A percentile compares a stretch with the other conserved stretches of the same genome.
These are phyloP conservation scores for Zygotorulaspora chibaensis DNA, from an alignment of 805 yeast genomes.

Conservation along the genomic window DNA sequence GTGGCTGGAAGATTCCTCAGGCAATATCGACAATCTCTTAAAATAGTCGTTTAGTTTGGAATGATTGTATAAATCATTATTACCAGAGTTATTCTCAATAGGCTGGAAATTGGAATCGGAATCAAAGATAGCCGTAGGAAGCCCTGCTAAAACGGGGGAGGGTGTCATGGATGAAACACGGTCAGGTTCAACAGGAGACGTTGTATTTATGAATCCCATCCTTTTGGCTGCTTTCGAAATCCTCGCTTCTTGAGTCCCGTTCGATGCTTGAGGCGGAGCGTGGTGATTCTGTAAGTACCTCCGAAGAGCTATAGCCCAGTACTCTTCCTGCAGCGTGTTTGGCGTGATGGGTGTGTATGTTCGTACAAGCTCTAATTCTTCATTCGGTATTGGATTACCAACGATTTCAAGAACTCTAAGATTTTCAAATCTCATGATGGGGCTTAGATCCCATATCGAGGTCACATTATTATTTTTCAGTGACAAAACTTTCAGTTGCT, in stretches of 20 bases:
- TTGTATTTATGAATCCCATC: conserved; percentile 58
- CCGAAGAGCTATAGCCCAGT: conserved; percentile 32
- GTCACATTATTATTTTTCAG: conserved; percentile 54
- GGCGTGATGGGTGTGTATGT: conserved; percentile 35
- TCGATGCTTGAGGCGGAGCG: conserved; percentile 16
- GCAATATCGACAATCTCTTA: conserved; percentile 59
- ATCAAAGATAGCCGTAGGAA: conserved; percentile 5
- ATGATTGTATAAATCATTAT: conserved; percentile 30
- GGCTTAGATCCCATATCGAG: conserved; percentile 44
- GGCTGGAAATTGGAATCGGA: conserved; percentile 4
- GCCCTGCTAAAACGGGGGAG: conserved; percentile 9
- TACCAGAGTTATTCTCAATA: conserved; percentile 6
- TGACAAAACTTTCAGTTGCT: conserved; percentile 52
- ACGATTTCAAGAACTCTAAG: conserved; percentile 57
- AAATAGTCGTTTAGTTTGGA: conserved; percentile 57
- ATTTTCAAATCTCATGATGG: conserved; percentile 47
- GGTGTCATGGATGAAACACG: conserved; percentile 7
- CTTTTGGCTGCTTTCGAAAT: conserved; percentile 63
- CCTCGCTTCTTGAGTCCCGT: conserved; percentile 8
- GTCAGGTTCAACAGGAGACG: conserved; percentile 14
- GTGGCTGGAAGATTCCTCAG: conserved; percentile 40
- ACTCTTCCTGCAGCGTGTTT: conserved; percentile 39
- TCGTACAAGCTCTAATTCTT: conserved; percentile 44
- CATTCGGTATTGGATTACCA: conserved; percentile 51
- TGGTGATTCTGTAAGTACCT: conserved; percentile 26